A percentile compares a stretch with the other conserved stretches of the same genome.
Conservation (phyloP, 2,329 filamentous ascomycete genomes). For the Colletotrichum sublineola region DNA sequence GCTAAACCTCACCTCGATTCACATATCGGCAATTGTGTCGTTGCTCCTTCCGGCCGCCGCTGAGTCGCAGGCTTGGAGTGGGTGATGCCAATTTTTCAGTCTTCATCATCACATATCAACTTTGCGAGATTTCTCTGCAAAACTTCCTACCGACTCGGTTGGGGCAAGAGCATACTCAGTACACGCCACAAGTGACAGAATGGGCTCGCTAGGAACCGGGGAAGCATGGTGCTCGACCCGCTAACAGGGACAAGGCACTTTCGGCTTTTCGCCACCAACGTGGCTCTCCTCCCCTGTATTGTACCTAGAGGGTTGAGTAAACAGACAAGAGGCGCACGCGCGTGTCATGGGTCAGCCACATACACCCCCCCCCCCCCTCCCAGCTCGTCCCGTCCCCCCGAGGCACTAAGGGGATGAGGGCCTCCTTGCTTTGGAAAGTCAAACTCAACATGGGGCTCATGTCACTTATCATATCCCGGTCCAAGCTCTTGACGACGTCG, state of each 20-base stretch:
- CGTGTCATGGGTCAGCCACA: conserved; percentile 26
- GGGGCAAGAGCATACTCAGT: conserved; percentile 19
- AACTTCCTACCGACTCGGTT: conserved; percentile 22
- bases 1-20: background rate
- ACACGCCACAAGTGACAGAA: conserved; percentile 34
- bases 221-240: conserved; percentile 39
- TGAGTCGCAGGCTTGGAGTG: background rate
- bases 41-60: conserved; percentile 8
- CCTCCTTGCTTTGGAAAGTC: conserved; percentile 33
- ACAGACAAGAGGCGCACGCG: conserved; percentile 10
- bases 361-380: background rate
- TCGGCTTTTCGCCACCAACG: conserved; percentile 34
- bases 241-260: conserved; percentile 35
- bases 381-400: background rate
- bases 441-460: background rate
- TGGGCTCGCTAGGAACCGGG: conserved; percentile 37
- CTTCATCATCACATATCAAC: conserved; percentile 34
- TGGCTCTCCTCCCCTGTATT: conserved; percentile 27
- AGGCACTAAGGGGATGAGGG: conserved; percentile 5
- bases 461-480: conserved; percentile 37
- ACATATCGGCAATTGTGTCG: conserved; percentile 30
- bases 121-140: conserved; percentile 21
- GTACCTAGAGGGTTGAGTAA: conserved; percentile 25
- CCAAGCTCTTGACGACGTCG: conserved; percentile 20
- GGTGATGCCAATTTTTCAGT: conserved; percentile 27